Evolutionary conservation across 225 moss, liverwort and hornwort species (phyloP), one percentile per base, ranked within the genome.

Genomic region (Marchantia paleacea): DNA sequence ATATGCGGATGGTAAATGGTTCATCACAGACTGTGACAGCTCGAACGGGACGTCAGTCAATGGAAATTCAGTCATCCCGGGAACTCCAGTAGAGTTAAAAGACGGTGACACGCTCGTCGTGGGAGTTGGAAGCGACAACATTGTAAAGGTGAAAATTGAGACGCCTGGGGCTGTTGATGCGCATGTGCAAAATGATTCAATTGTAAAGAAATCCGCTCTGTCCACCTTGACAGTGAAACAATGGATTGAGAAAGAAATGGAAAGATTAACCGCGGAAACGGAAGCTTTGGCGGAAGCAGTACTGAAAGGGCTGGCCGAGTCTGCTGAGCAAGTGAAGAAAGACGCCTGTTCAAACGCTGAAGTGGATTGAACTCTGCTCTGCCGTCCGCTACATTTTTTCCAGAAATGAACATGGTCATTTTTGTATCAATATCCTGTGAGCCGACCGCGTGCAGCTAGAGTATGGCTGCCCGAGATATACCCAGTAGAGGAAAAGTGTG

Each of bases 21-120:
- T 72, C 0, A 24, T 97, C 16, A 85, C 90, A 39, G 97, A 97
- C 63, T 72, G 88, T n/a, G 86, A 89, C 47, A 97, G 97, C 83
- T 97, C 97, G 51, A 97, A 97, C 72, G 97, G 93, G 12, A 91
- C 97, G 19, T 84, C 30, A 22, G 78, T 93, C 49, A 94, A 92
- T 49, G 94, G 93, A 75, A 78, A 61, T 30, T 20, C 1, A 6
- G 75, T 94, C 39, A 69, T 78, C 67, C 87, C 84, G 55, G 85
- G 87, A 26, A 52, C 82, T 58, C 89, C 94, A 18, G 54, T 87
- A 19, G 81, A 82, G 52, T 79, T 97, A 16, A 83, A 55, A 18
- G 81, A 89, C 72, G 93, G 91, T 10, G 93, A 94, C 60, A 24
- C 90, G 77, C 75, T 97, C 28, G 55, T 81, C 75, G 81, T 97